These are phyloP conservation scores for Murraya paniculata DNA, from an alignment of 345 rosid species.

Conservation along the genomic window DNA sequence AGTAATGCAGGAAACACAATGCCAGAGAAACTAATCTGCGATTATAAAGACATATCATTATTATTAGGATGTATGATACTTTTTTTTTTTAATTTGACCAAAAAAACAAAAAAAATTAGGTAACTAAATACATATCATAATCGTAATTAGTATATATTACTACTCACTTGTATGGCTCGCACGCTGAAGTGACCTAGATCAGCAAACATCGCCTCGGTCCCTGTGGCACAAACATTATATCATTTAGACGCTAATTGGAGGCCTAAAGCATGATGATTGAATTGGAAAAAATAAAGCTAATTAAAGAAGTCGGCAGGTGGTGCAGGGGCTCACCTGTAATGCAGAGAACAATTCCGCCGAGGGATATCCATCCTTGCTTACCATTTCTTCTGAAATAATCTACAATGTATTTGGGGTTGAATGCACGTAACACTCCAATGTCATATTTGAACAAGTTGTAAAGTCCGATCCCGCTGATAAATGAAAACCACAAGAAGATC, in stretches of 20 bases:
- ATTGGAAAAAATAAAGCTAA: too few relatives aligned
- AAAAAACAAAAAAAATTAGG: background rate
- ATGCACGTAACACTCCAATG: conserved; percentile 53
- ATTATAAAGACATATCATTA: background rate
- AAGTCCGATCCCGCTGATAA: conserved; percentile 57
- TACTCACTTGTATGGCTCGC: conserved; percentile 59
- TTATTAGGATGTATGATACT: too few relatives aligned
- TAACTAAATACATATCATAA: background rate
- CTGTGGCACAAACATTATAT: background rate
- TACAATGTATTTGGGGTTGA: conserved; percentile 58
- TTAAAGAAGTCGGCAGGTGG: too few relatives aligned
- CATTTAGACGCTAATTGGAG: too few relatives aligned
- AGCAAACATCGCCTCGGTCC: conserved; percentile 82
- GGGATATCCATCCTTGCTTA: conserved; percentile 54
- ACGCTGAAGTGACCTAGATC: conserved; percentile 83
- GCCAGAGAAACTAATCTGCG: conserved; percentile 70
- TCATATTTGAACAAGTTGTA: conserved; percentile 61
- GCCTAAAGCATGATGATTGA: too few relatives aligned
- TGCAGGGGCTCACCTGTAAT: conserved; percentile 44
- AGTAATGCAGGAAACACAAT: conserved; percentile 41
- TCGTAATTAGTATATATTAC: background rate
- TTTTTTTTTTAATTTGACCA: background rate
- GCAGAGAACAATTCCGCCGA: conserved; percentile 70
- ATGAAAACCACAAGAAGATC: conserved; percentile 53
- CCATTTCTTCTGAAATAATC: conserved; percentile 55